Evolutionary conservation across 1,284 basidiomycete species (phyloP).

Genomic region (Porogramme epimiltina): DNA sequence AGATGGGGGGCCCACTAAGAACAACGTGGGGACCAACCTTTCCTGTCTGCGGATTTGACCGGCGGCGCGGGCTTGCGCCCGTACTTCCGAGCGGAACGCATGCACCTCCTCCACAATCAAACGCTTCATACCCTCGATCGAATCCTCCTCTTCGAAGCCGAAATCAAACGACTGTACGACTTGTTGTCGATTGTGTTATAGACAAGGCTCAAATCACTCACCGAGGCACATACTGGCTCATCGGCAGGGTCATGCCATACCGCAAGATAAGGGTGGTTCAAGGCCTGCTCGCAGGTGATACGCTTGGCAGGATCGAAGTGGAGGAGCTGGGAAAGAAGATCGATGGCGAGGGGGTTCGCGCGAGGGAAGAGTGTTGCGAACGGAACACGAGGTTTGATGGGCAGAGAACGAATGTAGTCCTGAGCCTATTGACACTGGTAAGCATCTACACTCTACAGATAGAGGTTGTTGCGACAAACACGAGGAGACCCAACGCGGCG

Average conservation of each 20-base stretch:
- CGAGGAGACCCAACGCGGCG: slow-evolving; percentile 91
- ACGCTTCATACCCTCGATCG: slow-evolving; percentile 96
- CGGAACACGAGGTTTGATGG: slow-evolving; percentile 93
- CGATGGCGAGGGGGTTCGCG: slow-evolving; percentile 92
- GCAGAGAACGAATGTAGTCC: slow-evolving; percentile 97
- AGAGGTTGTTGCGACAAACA: slow-evolving; percentile 42
- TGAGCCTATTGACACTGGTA: slow-evolving; percentile 64
- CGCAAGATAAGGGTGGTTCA: slow-evolving; percentile 91
- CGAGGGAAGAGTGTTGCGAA: slow-evolving; percentile 92
- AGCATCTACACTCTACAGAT: background rate
- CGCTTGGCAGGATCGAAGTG: slow-evolving; percentile 97
- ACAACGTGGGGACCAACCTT: slow-evolving; percentile 50
- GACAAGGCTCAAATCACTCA: slow-evolving; percentile 6
- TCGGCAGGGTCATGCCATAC: slow-evolving; percentile 97
- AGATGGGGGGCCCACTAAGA: too few relatives aligned
- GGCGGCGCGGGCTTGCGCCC: slow-evolving; percentile 71
- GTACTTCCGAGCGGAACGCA: slow-evolving; percentile 85
- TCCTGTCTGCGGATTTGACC: slow-evolving; percentile 74
- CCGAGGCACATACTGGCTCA: slow-evolving; percentile 68
- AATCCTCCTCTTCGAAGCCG: slow-evolving; percentile 96
- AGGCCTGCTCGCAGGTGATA: slow-evolving; percentile 93
- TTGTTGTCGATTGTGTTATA: background rate
- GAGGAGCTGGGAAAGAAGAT: slow-evolving; percentile 89
- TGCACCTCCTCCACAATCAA: slow-evolving; percentile 95
- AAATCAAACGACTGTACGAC: slow-evolving; percentile 86